phyloP scores from a whole-genome alignment of 1,284 basidiomycete genomes.

The Kwoniella shivajii region DNA sequence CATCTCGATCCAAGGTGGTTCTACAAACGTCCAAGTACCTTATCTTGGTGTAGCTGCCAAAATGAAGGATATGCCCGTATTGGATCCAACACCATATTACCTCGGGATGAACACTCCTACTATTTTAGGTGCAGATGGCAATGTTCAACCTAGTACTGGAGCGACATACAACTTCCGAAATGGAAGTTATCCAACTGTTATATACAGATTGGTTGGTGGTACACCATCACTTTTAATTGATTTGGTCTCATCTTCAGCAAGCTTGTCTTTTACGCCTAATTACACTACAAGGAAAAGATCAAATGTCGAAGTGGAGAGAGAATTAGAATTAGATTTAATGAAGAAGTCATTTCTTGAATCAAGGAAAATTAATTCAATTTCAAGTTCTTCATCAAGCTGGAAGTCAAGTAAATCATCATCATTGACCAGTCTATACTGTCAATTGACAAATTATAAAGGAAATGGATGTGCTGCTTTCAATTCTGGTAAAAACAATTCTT shows the following conservation, averaged over 20 bases:
- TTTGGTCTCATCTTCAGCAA: slow-evolving; percentile 53
- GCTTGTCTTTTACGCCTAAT: slow-evolving; percentile 43
- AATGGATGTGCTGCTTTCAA: slow-evolving; percentile 19
- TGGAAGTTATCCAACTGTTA: slow-evolving; percentile 49
- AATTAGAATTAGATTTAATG: slow-evolving; percentile 37
- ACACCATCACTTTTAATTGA: slow-evolving; percentile 59
- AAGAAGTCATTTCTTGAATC: slow-evolving; percentile 21
- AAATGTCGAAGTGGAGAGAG: slow-evolving; percentile 6
- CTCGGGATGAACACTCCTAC: slow-evolving; percentile 39
- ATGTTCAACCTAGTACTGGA: slow-evolving; percentile 26
- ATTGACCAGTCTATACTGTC: slow-evolving; percentile 21
- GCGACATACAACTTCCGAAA: slow-evolving; percentile 61
- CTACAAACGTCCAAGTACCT: slow-evolving; percentile 30
- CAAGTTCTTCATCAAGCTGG: not conserved
- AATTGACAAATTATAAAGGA: slow-evolving; percentile 27
- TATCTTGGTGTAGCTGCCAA: slow-evolving; percentile 49
- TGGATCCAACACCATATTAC: slow-evolving; percentile 40
- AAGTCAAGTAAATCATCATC: slow-evolving; percentile 6
- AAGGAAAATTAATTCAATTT: slow-evolving; percentile 14
- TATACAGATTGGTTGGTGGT: slow-evolving; percentile 60
- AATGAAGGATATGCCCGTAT: slow-evolving; percentile 43
- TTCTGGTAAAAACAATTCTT: slow-evolving; percentile 30
- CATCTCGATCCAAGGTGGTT: slow-evolving; percentile 36
- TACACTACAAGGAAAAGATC: slow-evolving; percentile 29
- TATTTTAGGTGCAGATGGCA: slow-evolving; percentile 20